Evolutionary conservation across 331 rosid species (phyloP).

Genomic region (Rhamnella rubrinervis): DNA sequence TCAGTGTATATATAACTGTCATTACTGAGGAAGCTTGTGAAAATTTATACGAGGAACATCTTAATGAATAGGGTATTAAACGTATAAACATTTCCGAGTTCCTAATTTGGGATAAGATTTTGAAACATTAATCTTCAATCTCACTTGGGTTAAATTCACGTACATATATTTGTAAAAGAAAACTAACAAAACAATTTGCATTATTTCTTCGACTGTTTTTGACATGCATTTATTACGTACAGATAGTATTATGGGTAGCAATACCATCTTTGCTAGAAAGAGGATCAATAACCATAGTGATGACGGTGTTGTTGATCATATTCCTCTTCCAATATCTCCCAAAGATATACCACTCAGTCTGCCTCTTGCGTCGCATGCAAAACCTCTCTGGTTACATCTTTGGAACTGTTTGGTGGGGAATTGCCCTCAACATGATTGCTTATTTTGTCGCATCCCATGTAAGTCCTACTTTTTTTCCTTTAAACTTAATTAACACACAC

Average conservation of each 20-base stretch:
- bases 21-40: too few relatives aligned
- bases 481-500: background rate
- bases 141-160: too few relatives aligned
- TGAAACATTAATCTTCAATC: too few relatives aligned
- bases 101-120: too few relatives aligned
- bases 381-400: slow-evolving; percentile 76
- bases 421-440: slow-evolving; percentile 88
- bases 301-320: slow-evolving; percentile 68
- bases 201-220: background rate
- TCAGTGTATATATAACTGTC: too few relatives aligned
- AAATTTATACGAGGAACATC: too few relatives aligned
- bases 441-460: slow-evolving; percentile 97
- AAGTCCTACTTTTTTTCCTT: slow-evolving; percentile 30
- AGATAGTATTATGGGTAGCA: slow-evolving; percentile 79
- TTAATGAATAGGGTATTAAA: too few relatives aligned
- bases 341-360: slow-evolving; percentile 75
- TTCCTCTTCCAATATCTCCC: slow-evolving; percentile 86
- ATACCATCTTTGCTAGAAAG: slow-evolving; percentile 59
- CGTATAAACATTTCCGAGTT: too few relatives aligned
- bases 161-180: too few relatives aligned
- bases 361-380: slow-evolving; percentile 83
- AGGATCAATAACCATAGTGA: slow-evolving; percentile 63
- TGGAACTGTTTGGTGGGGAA: slow-evolving; percentile 97
- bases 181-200: background rate
- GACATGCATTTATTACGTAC: slow-evolving; percentile 6